Evolutionary conservation across 345 rosid species (phyloP), one percentile per base, ranked within the genome.

Genomic region (Dimocarpus longan): DNA sequence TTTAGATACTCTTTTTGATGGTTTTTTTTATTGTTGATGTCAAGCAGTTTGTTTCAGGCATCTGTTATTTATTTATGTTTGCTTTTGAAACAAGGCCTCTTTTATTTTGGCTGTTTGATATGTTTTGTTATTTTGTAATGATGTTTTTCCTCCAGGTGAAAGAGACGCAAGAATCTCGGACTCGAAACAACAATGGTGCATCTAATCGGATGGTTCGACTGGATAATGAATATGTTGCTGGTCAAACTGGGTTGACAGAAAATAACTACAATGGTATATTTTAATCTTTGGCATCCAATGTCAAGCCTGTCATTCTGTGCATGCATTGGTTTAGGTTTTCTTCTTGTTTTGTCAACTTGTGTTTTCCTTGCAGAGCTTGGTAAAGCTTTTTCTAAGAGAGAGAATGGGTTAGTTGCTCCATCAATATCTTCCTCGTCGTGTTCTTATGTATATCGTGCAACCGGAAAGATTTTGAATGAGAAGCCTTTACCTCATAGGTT

Each of bases 161-260:
- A 72, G 89, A 86, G 73, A 79, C 84, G 1, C 88, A 82, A 69
- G 88, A 89, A 68, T 68, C 68, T 13, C 86, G 71, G 77, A 48
- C 73, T 48, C 81, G 80, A 66, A 78, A 68, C 39, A 79, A 69
- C 68, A 63, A 54, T 70, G 48, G 70, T 66, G 52, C 80, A 66
- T 66, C 65, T 9, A 77, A 56, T 77, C 62, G 44, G 19, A 78
- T 79, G 44, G 84, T 44, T 71, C 78, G 75, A 73, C 81, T 59
- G 64, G 80, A 73, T 21, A 57, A 43, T 21, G 90, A 85, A 76
- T 63, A 76, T 64, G 59, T 1, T 79, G 46, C 18, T 74, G 85
- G 83, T 50, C 66, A 40, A 39, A 81, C 54, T 59, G 66, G 72
- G 52, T 70, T 73, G 46, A 52, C 67, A 18, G 80, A 79, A 50